Evolutionary conservation across 1,139 yeast species (phyloP).

Genomic region (Geotrichum candidum): DNA sequence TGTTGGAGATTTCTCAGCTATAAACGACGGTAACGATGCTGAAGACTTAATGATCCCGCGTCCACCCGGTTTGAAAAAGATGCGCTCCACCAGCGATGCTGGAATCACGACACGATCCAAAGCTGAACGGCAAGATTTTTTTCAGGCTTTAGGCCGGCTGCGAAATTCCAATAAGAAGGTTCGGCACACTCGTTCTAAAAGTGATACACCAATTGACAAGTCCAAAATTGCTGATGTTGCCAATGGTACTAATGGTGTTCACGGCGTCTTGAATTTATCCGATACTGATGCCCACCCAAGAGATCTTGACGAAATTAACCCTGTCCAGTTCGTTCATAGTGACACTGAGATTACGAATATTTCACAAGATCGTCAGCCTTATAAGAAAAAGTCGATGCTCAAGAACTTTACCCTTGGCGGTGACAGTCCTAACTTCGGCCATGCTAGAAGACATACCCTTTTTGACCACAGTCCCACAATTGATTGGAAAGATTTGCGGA

Average conservation of each 20-base stretch:
- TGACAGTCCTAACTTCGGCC: neutral
- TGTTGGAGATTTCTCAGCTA: neutral
- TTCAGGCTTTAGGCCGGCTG: neutral
- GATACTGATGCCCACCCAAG: slow-evolving; percentile 30
- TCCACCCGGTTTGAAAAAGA: slow-evolving; percentile 17
- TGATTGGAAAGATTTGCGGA: slow-evolving; percentile 28
- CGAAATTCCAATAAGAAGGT: neutral
- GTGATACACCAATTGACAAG: neutral
- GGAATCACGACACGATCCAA: slow-evolving; percentile 18
- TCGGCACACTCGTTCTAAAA: neutral
- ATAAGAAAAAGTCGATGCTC: neutral
- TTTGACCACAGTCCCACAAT: slow-evolving; percentile 18
- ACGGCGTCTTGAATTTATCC: neutral
- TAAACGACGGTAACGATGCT: neutral
- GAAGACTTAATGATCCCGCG: neutral
- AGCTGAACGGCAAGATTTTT: neutral
- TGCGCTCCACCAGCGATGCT: slow-evolving; percentile 25
- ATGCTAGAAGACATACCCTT: slow-evolving; percentile 12
- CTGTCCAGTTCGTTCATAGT: slow-evolving; percentile 3
- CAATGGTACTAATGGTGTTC: neutral
- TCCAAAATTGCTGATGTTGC: neutral
- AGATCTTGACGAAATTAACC: neutral
- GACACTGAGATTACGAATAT: slow-evolving; percentile 9
- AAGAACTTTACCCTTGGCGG: neutral
- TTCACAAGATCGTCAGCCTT: neutral